These are phyloP conservation scores for Cercospora zeina DNA, from an alignment of 2,329 filamentous ascomycete genomes.

Conservation along the genomic window DNA sequence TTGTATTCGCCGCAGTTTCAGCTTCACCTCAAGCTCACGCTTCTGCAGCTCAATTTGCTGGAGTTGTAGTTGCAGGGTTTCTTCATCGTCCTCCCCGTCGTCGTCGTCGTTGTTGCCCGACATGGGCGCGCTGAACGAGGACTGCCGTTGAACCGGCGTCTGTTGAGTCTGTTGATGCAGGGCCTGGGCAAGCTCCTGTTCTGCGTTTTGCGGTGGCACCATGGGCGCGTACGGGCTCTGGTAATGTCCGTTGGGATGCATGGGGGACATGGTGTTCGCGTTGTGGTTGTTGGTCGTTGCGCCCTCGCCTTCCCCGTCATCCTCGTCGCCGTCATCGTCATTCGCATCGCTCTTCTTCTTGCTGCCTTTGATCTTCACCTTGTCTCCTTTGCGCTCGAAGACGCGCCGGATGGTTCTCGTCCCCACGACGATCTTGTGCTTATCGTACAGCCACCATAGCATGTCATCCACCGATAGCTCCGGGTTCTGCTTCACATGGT, in stretches of 20 bases:
- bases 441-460: constrained; percentile 44
- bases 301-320: constrained; percentile 27
- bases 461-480: constrained; percentile 43
- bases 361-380: constrained; percentile 29
- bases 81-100: constrained; percentile 40
- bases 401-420: constrained; percentile 43
- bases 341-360: constrained; percentile 28
- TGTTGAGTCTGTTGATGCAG: constrained; percentile 25
- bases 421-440: constrained; percentile 42
- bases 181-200: constrained; percentile 37
- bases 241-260: constrained; percentile 30
- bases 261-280: constrained; percentile 15
- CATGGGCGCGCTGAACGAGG: constrained; percentile 23
- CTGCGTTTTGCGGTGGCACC: constrained; percentile 29
- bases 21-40: constrained; percentile 42
- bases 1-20: constrained; percentile 40
- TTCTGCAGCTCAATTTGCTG: constrained; percentile 42
- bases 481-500: constrained; percentile 40
- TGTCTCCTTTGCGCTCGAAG: constrained; percentile 42
- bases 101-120: constrained; percentile 27
- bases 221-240: constrained; percentile 42
- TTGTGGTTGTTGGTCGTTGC: constrained; percentile 1
- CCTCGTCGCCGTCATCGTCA: constrained; percentile 28
- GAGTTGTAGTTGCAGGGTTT: constrained; percentile 41
- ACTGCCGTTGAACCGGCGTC: constrained; percentile 25